Evolutionary conservation across 371 early-diverging fungal species (phyloP).

Genomic region (Saksenaea oblongispora): DNA sequence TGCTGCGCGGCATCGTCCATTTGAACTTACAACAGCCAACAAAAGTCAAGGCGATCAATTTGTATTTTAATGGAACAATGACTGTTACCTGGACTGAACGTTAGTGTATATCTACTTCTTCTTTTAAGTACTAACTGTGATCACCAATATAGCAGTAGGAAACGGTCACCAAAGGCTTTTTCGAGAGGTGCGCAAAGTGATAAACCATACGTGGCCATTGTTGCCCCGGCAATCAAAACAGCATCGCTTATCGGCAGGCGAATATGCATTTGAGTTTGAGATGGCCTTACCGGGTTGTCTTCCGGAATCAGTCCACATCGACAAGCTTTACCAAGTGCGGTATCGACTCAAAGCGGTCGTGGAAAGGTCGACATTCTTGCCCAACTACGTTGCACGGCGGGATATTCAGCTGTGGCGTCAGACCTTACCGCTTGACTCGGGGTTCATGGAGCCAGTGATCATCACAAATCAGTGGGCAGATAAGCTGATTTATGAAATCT

Average conservation of each 20-base stretch:
- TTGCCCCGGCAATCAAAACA: constrained; percentile 26
- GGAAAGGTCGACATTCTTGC: constrained; percentile 37
- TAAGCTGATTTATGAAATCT: constrained; percentile 47
- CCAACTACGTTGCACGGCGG: constrained; percentile 22
- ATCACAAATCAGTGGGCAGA: constrained; percentile 41
- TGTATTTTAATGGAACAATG: constrained; percentile 39
- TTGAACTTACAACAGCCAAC: constrained; percentile 29
- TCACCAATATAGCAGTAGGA: constrained; percentile 16
- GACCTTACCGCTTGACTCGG: constrained; percentile 20
- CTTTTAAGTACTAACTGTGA: background rate
- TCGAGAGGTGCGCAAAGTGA: constrained; percentile 30
- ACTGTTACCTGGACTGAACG: constrained; percentile 40
- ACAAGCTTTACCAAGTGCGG: constrained; percentile 34
- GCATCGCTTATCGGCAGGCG: constrained; percentile 28
- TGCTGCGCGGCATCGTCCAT: constrained; percentile 39
- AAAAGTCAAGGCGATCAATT: constrained; percentile 35
- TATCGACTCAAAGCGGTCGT: constrained; percentile 43
- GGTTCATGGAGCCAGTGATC: constrained; percentile 37
- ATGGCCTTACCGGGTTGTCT: constrained; percentile 36
- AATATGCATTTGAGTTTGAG: constrained; percentile 42
- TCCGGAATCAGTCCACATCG: constrained; percentile 41
- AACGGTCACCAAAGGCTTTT: constrained; percentile 38
- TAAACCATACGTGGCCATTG: constrained; percentile 39
- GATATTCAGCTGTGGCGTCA: constrained; percentile 30
- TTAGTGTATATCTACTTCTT: constrained; percentile 10